These are phyloP conservation scores for Phytophthora ohioensis DNA, from an alignment of 352 stramenopile genomes.

Conservation along the genomic window DNA sequence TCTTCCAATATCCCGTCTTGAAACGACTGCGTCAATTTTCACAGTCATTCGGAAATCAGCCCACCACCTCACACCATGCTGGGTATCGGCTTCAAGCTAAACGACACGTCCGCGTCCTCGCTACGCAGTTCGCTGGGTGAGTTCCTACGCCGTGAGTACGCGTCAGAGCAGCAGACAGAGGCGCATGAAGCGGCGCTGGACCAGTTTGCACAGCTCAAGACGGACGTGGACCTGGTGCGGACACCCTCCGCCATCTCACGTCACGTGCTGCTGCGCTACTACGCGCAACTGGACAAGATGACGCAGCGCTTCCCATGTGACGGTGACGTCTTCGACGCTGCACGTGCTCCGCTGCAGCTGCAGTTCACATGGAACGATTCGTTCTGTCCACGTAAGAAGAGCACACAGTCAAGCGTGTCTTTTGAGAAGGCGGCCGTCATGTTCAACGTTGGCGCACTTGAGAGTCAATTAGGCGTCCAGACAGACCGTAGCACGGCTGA, in stretches of 20 bases:
- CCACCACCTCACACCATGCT: slow-evolving; percentile 48
- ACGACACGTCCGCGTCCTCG: slow-evolving; percentile 52
- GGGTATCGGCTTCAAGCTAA: slow-evolving; percentile 83
- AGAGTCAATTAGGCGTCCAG: slow-evolving; percentile 84
- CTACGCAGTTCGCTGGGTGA: slow-evolving; percentile 63
- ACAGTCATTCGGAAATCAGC: slow-evolving; percentile 10
- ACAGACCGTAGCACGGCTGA: slow-evolving; percentile 77
- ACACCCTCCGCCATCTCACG: slow-evolving; percentile 72
- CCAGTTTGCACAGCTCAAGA: slow-evolving; percentile 65
- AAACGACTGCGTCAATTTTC: not conserved
- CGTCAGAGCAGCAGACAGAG: slow-evolving; percentile 25
- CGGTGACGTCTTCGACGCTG: slow-evolving; percentile 14
- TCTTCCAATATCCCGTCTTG: slow-evolving; percentile 5
- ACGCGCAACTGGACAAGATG: slow-evolving; percentile 76
- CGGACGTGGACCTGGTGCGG: slow-evolving; percentile 76
- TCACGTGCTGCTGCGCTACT: slow-evolving; percentile 81
- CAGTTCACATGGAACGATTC: slow-evolving; percentile 93
- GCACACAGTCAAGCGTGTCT: slow-evolving; percentile 59
- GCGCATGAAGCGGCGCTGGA: slow-evolving; percentile 49
- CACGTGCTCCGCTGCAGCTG: slow-evolving; percentile 48
- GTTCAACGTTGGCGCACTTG: slow-evolving; percentile 89
- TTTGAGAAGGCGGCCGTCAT: slow-evolving; percentile 88
- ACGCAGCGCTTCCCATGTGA: slow-evolving; percentile 66
- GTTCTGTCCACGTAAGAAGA: slow-evolving; percentile 90
- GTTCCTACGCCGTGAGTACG: slow-evolving; percentile 80